Base-by-base conservation (phyloP, 177 flowering plant genomes). In the Vitis hybrid region DNA sequence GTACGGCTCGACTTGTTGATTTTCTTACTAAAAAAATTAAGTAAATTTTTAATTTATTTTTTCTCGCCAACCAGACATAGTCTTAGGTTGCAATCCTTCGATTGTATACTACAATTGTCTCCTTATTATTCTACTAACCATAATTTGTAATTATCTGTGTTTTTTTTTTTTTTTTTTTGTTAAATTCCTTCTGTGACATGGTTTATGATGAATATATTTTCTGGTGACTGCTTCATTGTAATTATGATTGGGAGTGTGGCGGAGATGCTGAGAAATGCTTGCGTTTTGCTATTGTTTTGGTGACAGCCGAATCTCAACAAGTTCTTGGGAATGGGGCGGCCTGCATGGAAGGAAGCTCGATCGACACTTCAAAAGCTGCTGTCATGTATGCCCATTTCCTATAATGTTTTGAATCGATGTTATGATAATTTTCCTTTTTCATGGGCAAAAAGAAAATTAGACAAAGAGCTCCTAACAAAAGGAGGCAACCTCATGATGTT, bases 341-440 rank as follows among this genome's bases (percentile, higher is more conserved):
- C 93, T 56, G 98, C 99, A 48, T 93, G 99, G 99, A 93, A 86
- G 76, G 98, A 96, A 77, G 99, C 99, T 66, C 98, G 99, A 9
- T 72, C 86, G 4, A 91, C 93, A 6, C 82, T 93, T 65, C 99
- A 93, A 77, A 91, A 82, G 75, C 85, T 96, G 14, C 66, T 96
- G 66, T 93, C 98, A 72, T 80, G 99, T 88, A 84, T 41, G 78
- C 11, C 68, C 15, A 9, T 52, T 52, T 20, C 64, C 17, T 27
- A 17, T 12, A 13, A 2, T 18, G 15, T 58, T 73, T 66, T 24
- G 9, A 24, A 24, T 24, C 27, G 27, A 18, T 61, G 2, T 51
- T 21, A 46, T 52, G 4, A 50, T 64, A 14, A 52, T 21, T 17
- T 46, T 12, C 13, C 6, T 13, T 20, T 9, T 20, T 2, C 48